phyloP scores from a whole-genome alignment of 2,329 filamentous ascomycete species.

The Neurospora sp. region DNA sequence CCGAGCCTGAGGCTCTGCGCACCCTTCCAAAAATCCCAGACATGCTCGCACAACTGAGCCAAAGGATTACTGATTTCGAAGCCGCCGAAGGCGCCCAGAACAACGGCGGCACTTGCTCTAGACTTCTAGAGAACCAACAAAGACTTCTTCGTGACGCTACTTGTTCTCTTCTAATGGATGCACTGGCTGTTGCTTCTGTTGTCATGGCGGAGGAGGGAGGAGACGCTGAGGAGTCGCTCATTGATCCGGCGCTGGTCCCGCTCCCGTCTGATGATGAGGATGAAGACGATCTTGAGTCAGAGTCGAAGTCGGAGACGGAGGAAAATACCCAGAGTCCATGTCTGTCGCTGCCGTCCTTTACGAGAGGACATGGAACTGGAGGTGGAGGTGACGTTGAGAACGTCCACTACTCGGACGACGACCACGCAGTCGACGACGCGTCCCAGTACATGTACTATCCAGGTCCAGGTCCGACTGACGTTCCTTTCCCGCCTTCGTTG shows the following conservation, averaged over 20 bases:
- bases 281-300: background rate
- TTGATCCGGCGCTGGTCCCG: background rate
- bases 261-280: background rate
- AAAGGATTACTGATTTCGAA: background rate
- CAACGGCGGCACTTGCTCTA: background rate
- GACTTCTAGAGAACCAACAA: background rate
- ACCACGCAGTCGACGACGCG: background rate
- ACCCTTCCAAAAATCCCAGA: background rate
- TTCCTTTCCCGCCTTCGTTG: background rate
- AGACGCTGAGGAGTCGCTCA: background rate
- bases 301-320: background rate
- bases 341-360: no score
- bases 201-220: background rate
- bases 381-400: background rate
- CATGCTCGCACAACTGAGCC: background rate
- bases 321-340: no score
- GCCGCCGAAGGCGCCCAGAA: background rate
- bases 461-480: background rate
- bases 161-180: background rate
- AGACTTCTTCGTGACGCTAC: background rate
- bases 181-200: background rate
- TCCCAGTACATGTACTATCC: no score
- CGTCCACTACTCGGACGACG: background rate
- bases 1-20: background rate
- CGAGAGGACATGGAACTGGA: no score